Evolutionary conservation across 1,284 basidiomycete genomes (phyloP).

Genomic region (Naganishia albida): DNA sequence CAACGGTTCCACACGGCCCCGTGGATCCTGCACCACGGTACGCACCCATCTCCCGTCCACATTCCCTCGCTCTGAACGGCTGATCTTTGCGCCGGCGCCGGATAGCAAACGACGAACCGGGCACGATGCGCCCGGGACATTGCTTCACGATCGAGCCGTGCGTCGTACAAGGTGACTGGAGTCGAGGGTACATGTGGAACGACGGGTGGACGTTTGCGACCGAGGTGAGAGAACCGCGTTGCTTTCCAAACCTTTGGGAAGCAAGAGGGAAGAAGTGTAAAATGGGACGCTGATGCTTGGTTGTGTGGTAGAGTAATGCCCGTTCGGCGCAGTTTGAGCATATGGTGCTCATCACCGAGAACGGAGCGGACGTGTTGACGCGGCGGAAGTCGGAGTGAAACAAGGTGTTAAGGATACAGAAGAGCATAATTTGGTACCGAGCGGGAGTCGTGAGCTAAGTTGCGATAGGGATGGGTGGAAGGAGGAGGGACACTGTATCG

Average conservation of each 20-base stretch:
- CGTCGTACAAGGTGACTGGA: slow-evolving; percentile 70
- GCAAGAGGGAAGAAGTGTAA: neutral
- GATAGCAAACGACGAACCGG: slow-evolving; percentile 74
- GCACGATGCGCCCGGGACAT: slow-evolving; percentile 74
- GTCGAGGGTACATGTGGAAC: slow-evolving; percentile 72
- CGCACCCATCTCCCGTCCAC: slow-evolving; percentile 37
- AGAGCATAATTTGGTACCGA: neutral
- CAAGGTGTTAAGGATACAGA: neutral
- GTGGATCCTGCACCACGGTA: slow-evolving; percentile 75
- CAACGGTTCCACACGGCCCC: slow-evolving; percentile 77
- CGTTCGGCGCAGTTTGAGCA: slow-evolving; percentile 83
- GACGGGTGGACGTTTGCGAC: slow-evolving; percentile 88
- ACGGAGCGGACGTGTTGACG: slow-evolving; percentile 68
- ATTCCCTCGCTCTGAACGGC: slow-evolving; percentile 8
- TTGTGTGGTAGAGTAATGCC: slow-evolving; percentile 63
- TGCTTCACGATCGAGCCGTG: slow-evolving; percentile 89
- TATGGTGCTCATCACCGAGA: slow-evolving; percentile 77
- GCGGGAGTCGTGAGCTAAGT: too few relatives aligned
- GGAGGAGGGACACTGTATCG: slow-evolving; percentile 2
- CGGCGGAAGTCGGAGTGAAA: slow-evolving; percentile 11
- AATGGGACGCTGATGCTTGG: slow-evolving; percentile 29
- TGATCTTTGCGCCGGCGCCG: slow-evolving; percentile 5
- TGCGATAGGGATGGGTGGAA: neutral
- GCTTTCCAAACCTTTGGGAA: neutral
- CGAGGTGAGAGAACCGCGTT: slow-evolving; percentile 58